phyloP scores from a whole-genome alignment of 2,329 filamentous ascomycete genomes.

The Atkinsonella hypoxylon region DNA sequence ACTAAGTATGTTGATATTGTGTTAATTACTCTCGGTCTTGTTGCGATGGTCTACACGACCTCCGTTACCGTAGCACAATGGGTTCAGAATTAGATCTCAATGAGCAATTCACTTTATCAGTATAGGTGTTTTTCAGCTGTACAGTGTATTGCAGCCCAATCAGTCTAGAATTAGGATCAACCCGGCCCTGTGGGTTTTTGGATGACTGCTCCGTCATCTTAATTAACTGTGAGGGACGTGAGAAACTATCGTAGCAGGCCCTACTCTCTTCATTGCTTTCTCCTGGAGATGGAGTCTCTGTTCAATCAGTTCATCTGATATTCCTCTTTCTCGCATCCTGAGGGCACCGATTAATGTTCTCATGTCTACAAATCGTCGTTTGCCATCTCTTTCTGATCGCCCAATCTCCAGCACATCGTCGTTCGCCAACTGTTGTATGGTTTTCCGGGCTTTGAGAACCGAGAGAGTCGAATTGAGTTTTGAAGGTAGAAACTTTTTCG shows the following conservation, averaged over 20 bases:
- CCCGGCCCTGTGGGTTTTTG: too few species aligned
- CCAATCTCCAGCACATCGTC: background rate
- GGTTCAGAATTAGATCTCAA: conserved; percentile 11
- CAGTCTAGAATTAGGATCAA: too few species aligned
- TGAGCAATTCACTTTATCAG: background rate
- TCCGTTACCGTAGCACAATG: conserved; percentile 39
- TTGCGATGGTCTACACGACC: conserved; percentile 63
- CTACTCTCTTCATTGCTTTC: background rate
- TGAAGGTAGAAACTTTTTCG: background rate
- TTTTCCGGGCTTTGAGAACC: background rate
- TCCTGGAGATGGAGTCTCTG: background rate
- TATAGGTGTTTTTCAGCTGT: too few species aligned
- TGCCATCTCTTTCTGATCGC: background rate
- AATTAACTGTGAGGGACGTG: background rate
- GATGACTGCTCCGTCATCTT: too few species aligned
- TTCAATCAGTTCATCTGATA: background rate
- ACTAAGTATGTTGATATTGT: conserved; percentile 47
- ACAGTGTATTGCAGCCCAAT: too few species aligned
- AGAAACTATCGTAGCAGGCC: background rate
- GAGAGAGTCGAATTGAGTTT: background rate
- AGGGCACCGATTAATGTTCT: conserved; percentile 1
- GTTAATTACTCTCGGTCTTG: conserved; percentile 49
- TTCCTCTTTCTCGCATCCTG: conserved; percentile 3
- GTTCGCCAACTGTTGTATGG: background rate
- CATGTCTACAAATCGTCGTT: conserved; percentile 6